These are phyloP conservation scores for Phytopythium litorale DNA, from an alignment of 352 stramenopile species.

Conservation along the genomic window DNA sequence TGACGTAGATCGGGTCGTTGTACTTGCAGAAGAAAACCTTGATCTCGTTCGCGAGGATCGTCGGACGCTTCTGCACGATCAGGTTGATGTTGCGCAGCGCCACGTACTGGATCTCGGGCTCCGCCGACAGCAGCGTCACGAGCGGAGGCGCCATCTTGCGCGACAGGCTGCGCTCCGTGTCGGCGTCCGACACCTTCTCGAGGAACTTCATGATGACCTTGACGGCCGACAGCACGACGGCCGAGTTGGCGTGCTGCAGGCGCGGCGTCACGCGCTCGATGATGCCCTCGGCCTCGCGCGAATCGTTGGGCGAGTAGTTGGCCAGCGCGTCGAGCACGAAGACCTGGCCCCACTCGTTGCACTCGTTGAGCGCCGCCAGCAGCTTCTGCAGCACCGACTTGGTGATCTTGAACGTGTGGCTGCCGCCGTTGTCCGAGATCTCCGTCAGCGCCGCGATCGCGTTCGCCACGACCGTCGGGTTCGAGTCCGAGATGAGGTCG, in stretches of 20 bases:
- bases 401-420: slow-evolving; percentile 93
- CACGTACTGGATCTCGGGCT: slow-evolving; percentile 99
- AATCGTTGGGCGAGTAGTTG: slow-evolving; percentile 94
- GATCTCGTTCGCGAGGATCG: slow-evolving; percentile 95
- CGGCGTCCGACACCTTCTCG: slow-evolving; percentile 94
- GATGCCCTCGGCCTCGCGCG: slow-evolving; percentile 96
- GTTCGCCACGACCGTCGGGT: slow-evolving; percentile 98
- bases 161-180: slow-evolving; percentile 88
- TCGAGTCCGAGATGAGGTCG: slow-evolving; percentile 98
- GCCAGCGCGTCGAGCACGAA: slow-evolving; percentile 97
- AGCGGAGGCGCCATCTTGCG: slow-evolving; percentile 97
- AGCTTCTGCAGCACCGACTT: slow-evolving; percentile 98
- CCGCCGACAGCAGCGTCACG: slow-evolving; percentile 97
- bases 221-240: slow-evolving; percentile 97
- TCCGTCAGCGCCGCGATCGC: slow-evolving; percentile 97
- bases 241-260: slow-evolving; percentile 98
- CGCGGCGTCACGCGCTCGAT: slow-evolving; percentile 98
- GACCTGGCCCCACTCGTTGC: slow-evolving; percentile 99
- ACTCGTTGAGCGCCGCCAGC: slow-evolving; percentile 98
- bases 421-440: slow-evolving; percentile 94
- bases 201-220: slow-evolving; percentile 97
- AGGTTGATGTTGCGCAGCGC: slow-evolving; percentile 99
- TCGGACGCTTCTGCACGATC: slow-evolving; percentile 97
- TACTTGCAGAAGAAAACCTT: slow-evolving; percentile 99
- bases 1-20: slow-evolving; percentile 97